Evolutionary conservation across 2,329 filamentous ascomycete species (phyloP), one percentile per base, ranked within the genome.

Genomic region (Botrytis hyacinthi): DNA sequence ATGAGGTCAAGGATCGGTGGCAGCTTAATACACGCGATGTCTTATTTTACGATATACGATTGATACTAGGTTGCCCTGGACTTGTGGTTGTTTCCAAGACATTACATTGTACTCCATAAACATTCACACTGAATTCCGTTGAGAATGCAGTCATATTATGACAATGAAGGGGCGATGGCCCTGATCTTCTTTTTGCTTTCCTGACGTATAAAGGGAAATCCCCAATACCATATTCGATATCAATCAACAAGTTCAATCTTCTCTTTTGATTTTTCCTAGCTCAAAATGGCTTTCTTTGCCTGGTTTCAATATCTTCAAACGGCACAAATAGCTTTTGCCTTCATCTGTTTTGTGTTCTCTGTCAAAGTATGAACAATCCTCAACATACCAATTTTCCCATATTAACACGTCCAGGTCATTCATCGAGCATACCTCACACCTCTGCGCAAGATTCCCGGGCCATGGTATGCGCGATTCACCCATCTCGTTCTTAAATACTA

Each of bases 381-480:
- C 14, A n/a, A 62, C 26, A 37, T 42, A 40, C 26, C 12, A 29
- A 54, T 1, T 20, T 18, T 10, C 4, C 51, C n/a, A 10, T 16
- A 12, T 26, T 54, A 40, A 54, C 46, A 40, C 10, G 4, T 42
- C 20, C 0, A 71, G 70, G 20, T 35, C 26, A 35, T 66, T 18
- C 14, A 54, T 42, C n/a, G 22, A 72, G 70, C 61, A 37, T 72
- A 59, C 6, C 16, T 67, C 26, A 67, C 46, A 12, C n/a, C 70
- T 37, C 48, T 60, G 0, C 7, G 61, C 42, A 72, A 67, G 44
- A n/a, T 72, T 20, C 70, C 70, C 0, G 70, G 70, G 14, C 70
- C 70, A 20, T 72, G 61, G 70, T 46, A 72, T 29, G 61, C 61
- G 29, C 48, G 37, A 22, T 20, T 57, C 1, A 67, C 70, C 12